Conservation (phyloP, 805 yeast genomes). For the Starmerella apicola region DNA sequence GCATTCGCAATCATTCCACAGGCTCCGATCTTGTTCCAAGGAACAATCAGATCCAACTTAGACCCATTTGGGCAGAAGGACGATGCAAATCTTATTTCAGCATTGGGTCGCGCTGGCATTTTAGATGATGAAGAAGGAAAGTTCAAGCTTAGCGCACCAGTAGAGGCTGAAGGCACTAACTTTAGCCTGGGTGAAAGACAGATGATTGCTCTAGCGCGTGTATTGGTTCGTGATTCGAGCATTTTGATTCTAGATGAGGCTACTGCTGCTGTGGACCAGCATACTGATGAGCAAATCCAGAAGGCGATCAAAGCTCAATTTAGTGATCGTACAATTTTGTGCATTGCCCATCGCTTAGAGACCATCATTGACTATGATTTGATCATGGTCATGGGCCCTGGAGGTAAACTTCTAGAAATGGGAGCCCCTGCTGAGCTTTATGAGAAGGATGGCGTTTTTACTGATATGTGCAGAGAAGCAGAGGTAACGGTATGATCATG, state of each 20-base stretch:
- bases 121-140: constrained; percentile 30
- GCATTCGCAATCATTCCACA: constrained; percentile 72
- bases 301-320: constrained; percentile 45
- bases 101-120: constrained; percentile 41
- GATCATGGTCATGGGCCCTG: constrained; percentile 42
- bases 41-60: constrained; percentile 59
- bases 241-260: constrained; percentile 63
- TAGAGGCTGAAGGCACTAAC: constrained; percentile 15
- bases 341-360: constrained; percentile 58
- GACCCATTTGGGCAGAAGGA: constrained; percentile 53
- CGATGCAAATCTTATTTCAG: constrained; percentile 55
- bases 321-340: constrained; percentile 47
- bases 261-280: constrained; percentile 64
- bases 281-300: constrained; percentile 56
- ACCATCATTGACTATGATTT: constrained; percentile 49
- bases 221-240: constrained; percentile 48
- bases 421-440: constrained; percentile 39
- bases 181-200: constrained; percentile 17
- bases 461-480: constrained; percentile 11
- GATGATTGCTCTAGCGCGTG: constrained; percentile 44
- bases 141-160: constrained; percentile 42
- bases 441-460: constrained; percentile 6
- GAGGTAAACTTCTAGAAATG: constrained; percentile 43
- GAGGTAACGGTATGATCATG: no score
- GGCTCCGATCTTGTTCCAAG: constrained; percentile 73